Evolutionary conservation across 345 rosid species (phyloP).

Genomic region (Brassica incana): DNA sequence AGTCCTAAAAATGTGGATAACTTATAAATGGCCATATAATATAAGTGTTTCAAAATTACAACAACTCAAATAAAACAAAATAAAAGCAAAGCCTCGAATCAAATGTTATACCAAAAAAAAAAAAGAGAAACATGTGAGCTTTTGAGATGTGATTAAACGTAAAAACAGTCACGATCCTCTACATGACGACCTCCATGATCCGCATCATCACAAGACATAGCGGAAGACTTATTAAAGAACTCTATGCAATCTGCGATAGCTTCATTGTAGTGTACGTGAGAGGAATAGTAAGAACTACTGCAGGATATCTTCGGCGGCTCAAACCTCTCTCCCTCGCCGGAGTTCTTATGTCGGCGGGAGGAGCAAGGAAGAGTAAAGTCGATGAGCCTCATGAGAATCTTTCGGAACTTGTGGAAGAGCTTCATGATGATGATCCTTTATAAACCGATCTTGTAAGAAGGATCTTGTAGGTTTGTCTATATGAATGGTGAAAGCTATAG

Average conservation of each 20-base stretch:
- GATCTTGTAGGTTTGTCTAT: constrained; percentile 36
- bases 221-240: constrained; percentile 86
- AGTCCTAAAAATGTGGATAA: not conserved
- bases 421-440: constrained; percentile 61
- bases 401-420: constrained; percentile 62
- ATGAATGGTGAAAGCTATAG: constrained; percentile 49
- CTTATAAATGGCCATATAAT: not conserved
- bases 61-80: not conserved
- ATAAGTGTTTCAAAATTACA: constrained; percentile 14
- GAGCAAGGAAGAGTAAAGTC: constrained; percentile 52
- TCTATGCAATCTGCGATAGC: constrained; percentile 96
- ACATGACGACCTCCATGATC: constrained; percentile 52
- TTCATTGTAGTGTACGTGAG: constrained; percentile 74
- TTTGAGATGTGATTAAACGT: constrained; percentile 24
- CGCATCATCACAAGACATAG: constrained; percentile 52
- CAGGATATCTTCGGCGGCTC: constrained; percentile 89
- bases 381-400: constrained; percentile 63
- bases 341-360: constrained; percentile 13
- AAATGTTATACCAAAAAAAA: constrained; percentile 1
- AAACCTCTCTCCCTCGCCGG: constrained; percentile 40
- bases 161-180: constrained; percentile 49
- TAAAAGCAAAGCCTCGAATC: constrained; percentile 16
- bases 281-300: constrained; percentile 75
- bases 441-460: not conserved
- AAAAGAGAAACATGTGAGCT: not conserved